Evolutionary conservation across 2,329 filamentous ascomycete species (phyloP).

Genomic region (Acrodontium crateriforme): DNA sequence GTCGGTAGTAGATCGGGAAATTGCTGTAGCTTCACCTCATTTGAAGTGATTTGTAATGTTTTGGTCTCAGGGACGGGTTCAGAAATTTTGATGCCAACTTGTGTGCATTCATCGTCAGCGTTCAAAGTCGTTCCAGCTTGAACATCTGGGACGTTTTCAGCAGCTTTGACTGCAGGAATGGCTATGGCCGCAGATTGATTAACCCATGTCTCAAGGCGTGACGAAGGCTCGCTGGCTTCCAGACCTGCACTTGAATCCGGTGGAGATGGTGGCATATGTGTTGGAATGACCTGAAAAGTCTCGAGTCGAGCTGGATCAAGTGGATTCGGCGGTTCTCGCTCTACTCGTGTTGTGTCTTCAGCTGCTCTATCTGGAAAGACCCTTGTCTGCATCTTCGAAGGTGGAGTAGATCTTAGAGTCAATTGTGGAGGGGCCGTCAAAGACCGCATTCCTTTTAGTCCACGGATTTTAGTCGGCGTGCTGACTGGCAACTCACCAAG

Average conservation of each 20-base stretch:
- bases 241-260: conserved; percentile 22
- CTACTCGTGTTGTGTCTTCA: conserved; percentile 3
- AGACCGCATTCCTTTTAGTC: conserved; percentile 14
- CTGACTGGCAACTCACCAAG: conserved; percentile 7
- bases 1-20: no score
- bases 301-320: conserved; percentile 6
- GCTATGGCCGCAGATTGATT: no score
- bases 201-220: no score
- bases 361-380: conserved; percentile 16
- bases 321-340: conserved; percentile 1
- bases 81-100: no score
- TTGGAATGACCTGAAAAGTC: conserved; percentile 18
- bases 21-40: no score
- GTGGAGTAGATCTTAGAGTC: conserved; percentile 29
- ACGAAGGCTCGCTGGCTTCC: no score
- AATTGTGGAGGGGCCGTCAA: conserved; percentile 29
- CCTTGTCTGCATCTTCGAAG: conserved; percentile 22
- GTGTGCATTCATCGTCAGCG: no score
- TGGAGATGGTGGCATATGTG: conserved; percentile 21
- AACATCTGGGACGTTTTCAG: no score
- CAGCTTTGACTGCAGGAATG: no score
- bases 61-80: no score
- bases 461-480: conserved; percentile 9
- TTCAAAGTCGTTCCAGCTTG: no score
- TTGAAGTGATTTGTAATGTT: no score